Evolutionary conservation across 495 filamentous ascomycete genomes (phyloP), one percentile per base, ranked within the genome.

Genomic region (Elasticomyces elasticus): DNA sequence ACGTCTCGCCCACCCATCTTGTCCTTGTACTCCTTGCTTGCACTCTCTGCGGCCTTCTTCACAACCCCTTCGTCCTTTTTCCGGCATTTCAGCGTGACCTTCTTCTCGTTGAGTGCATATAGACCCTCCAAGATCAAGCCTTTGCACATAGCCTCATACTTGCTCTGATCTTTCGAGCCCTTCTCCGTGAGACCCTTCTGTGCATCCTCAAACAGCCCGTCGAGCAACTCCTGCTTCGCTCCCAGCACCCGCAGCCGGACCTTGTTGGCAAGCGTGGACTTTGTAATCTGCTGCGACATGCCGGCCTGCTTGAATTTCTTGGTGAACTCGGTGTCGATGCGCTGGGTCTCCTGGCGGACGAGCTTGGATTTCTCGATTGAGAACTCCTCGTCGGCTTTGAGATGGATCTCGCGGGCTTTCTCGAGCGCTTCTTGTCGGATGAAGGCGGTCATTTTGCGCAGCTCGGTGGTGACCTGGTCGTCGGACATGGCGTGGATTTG

Each of bases 391-490:
- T 97, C 87, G 70, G 94, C 94, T 72, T 97, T 97, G 72, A 96
- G 81, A 59, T 87, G 77, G 74, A 99, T 97, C 70, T 99, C 94
- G 65, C 82, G 82, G 62, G 90, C 89, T 74, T 99, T 99, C 69
- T 99, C 94, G 33, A 82, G 74, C 23, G 94, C 94, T 78, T 99
- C 94, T 74, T 96, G 90, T 68, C 85, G 85, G 82, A 99, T 99
- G 85, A 99, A 99, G 69, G 90, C 88, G 42, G 94, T 97, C 94
- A 99, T 99, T 78, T 99, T 99, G 76, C 84, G 87, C 69, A 99
- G 87, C 79, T 99, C 94, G 69, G 80, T 79, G 66, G 83, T 79
- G 72, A 99, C 91, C 84, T 96, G 90, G 71, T 95, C 91, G 76
- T 97, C 91, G 69, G 89, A 94, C 72, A 97, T 83, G 69, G 88